Conservation (phyloP, 179 eudicot species). For the Beta lomatogona region DNA sequence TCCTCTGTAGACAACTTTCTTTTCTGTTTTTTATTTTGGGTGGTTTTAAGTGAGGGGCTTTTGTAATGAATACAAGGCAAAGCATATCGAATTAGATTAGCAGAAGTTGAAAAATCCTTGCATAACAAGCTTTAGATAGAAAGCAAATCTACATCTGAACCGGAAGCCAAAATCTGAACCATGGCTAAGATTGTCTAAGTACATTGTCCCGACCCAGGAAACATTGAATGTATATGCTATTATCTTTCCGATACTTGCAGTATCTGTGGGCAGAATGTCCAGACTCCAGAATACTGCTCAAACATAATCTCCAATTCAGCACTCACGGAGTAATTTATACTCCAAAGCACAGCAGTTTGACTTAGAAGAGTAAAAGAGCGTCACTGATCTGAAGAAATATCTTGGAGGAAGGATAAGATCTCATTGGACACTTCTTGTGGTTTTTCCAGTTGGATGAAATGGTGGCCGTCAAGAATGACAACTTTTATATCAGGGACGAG, state of each 20-base stretch:
- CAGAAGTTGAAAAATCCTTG: background rate
- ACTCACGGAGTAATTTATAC: background rate
- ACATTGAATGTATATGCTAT: background rate
- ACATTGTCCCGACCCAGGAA: background rate
- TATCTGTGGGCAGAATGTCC: background rate
- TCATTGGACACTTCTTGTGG: slow-evolving; percentile 44
- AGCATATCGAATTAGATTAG: background rate
- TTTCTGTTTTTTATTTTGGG: background rate
- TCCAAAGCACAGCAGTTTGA: background rate
- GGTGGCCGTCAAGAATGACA: slow-evolving; percentile 40
- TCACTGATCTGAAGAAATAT: background rate
- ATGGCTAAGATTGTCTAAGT: background rate
- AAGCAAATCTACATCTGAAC: background rate
- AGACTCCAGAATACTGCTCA: background rate
- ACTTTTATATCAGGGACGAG: slow-evolving; percentile 48
- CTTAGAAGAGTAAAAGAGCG: background rate
- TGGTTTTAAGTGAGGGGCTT: background rate
- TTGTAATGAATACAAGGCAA: background rate
- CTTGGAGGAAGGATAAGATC: slow-evolving; percentile 38
- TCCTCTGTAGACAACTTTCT: background rate
- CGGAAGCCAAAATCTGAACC: background rate
- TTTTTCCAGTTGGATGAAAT: slow-evolving; percentile 44
- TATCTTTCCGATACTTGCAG: background rate
- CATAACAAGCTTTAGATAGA: background rate
- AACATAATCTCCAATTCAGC: background rate